These are phyloP conservation scores for Evansstolkia leycettana DNA, from an alignment of 495 filamentous ascomycete species.

Conservation along the genomic window DNA sequence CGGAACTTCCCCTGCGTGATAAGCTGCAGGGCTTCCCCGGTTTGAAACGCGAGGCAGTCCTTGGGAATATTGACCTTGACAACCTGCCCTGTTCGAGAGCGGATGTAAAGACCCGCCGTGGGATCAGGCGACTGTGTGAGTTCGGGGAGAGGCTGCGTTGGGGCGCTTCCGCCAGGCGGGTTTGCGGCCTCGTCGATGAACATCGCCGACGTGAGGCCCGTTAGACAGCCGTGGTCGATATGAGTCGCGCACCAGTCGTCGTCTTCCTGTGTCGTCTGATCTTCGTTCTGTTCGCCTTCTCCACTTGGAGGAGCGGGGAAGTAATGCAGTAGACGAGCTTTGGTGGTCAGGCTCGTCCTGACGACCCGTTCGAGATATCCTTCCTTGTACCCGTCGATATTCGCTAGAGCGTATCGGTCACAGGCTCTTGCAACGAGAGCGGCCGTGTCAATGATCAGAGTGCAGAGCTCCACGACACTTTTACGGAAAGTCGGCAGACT, in stretches of 20 bases:
- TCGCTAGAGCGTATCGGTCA: slow-evolving; percentile 68
- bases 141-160: slow-evolving; percentile 45
- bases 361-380: slow-evolving; percentile 84
- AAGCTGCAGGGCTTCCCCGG: slow-evolving; percentile 77
- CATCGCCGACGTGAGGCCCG: slow-evolving; percentile 89
- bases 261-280: too few species aligned
- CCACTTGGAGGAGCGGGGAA: slow-evolving; percentile 37
- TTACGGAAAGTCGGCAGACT: slow-evolving; percentile 60
- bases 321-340: slow-evolving; percentile 89
- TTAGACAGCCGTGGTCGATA: slow-evolving; percentile 85
- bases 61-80: slow-evolving; percentile 82
- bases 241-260: slow-evolving; percentile 98
- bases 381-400: slow-evolving; percentile 59
- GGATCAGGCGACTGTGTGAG: slow-evolving; percentile 65
- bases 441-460: slow-evolving; percentile 77
- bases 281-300: slow-evolving; percentile 15
- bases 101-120: slow-evolving; percentile 80
- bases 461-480: slow-evolving; percentile 65
- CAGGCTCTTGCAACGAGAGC: slow-evolving; percentile 78
- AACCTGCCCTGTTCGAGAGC: slow-evolving; percentile 61
- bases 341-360: slow-evolving; percentile 71
- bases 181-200: slow-evolving; percentile 69
- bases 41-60: slow-evolving; percentile 92
- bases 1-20: slow-evolving; percentile 83
- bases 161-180: slow-evolving; percentile 19